Percentiles rank a stretch among this genome's conserved stretches.
Conservation (phyloP, 2,329 filamentous ascomycete species). For the Sporothrix dimorphospora region DNA sequence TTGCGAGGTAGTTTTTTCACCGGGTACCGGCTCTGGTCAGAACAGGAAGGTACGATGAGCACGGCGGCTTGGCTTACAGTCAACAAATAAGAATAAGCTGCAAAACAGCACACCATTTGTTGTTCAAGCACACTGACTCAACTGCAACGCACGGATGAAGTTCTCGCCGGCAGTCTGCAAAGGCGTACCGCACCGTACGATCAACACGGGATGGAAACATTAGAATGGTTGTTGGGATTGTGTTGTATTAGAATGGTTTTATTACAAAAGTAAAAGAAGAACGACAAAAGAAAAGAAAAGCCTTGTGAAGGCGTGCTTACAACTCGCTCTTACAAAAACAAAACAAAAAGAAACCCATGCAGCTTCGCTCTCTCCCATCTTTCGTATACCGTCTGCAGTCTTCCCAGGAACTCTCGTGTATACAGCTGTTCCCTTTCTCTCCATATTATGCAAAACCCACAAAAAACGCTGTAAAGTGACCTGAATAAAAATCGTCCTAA, state of each 20-base stretch:
- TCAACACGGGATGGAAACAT: neutral
- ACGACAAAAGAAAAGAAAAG: neutral
- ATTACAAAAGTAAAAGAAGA: neutral
- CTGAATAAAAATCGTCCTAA: constrained; percentile 2
- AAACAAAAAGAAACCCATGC: neutral
- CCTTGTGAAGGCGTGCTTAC: neutral
- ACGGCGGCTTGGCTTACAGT: neutral
- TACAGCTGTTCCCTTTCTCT: neutral
- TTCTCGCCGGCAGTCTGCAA: neutral
- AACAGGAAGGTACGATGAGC: constrained; percentile 5
- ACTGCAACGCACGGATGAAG: neutral
- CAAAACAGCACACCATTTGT: neutral
- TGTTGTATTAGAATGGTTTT: neutral
- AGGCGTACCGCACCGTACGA: neutral
- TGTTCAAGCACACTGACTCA: too few relatives aligned
- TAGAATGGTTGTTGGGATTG: neutral
- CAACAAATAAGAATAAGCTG: neutral
- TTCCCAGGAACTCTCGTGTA: neutral
- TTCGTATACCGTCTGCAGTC: neutral
- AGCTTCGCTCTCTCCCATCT: neutral
- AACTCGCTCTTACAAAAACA: neutral
- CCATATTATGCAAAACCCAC: neutral
- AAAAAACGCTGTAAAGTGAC: neutral
- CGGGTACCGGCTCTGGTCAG: neutral
- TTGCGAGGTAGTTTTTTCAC: too few relatives aligned